Percentiles rank a stretch among this genome's conserved stretches.
These are phyloP conservation scores for Rhynchospora breviuscula DNA, from an alignment of 176 grass and related monocot species.

Conservation along the genomic window DNA sequence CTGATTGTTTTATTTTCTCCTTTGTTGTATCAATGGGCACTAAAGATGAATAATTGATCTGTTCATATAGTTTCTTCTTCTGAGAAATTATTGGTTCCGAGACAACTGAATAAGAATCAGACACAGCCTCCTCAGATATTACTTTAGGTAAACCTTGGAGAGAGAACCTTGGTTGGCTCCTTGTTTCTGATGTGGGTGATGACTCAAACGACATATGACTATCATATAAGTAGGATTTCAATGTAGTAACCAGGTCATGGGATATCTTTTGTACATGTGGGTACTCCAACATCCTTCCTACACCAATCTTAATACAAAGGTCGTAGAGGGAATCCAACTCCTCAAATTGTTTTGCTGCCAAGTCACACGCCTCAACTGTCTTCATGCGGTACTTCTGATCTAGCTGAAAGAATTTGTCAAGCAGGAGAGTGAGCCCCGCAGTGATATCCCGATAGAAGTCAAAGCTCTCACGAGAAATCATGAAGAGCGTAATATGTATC, in stretches of 20 bases:
- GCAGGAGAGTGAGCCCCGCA: slow-evolving; percentile 25
- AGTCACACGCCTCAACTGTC: slow-evolving; percentile 15
- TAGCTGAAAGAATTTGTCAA: slow-evolving; percentile 41
- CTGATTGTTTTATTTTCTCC: not conserved
- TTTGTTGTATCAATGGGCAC: not conserved
- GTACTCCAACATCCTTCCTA: slow-evolving; percentile 32
- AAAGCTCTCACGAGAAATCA: slow-evolving; percentile 36
- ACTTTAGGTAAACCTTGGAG: not conserved
- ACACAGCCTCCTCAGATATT: not conserved
- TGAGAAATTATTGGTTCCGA: not conserved
- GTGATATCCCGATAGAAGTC: slow-evolving; percentile 36
- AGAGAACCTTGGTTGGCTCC: slow-evolving; percentile 2
- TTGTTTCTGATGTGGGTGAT: not conserved
- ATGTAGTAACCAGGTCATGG: slow-evolving; percentile 6
- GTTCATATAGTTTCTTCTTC: not conserved
- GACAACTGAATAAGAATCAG: not conserved
- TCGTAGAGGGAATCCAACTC: slow-evolving; percentile 40
- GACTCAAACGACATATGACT: not conserved
- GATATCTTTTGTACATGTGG: slow-evolving; percentile 36
- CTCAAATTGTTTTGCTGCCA: slow-evolving; percentile 30
- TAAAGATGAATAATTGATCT: not conserved
- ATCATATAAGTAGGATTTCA: slow-evolving; percentile 25
- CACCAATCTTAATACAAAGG: slow-evolving; percentile 32
- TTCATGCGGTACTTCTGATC: slow-evolving; percentile 1
- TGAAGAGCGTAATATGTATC: slow-evolving; percentile 32